phyloP scores from a whole-genome alignment of 805 yeast species.

The Huiozyma sinensis region DNA sequence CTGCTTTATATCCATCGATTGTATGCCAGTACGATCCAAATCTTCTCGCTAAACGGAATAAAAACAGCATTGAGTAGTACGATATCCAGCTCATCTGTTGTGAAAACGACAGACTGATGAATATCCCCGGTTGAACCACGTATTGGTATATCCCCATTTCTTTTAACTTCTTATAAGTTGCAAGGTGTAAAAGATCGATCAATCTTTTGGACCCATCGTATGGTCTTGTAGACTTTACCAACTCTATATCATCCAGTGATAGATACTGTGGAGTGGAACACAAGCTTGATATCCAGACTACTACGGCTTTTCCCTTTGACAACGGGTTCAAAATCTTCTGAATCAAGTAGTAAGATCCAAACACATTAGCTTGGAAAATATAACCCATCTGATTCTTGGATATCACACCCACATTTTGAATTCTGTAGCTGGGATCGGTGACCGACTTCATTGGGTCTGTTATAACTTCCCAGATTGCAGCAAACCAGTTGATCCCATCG shows the following conservation, averaged over 20 bases:
- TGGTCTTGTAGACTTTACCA: slow-evolving; percentile 50
- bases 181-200: slow-evolving; percentile 72
- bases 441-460: slow-evolving; percentile 65
- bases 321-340: slow-evolving; percentile 50
- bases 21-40: slow-evolving; percentile 84
- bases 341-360: slow-evolving; percentile 82
- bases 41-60: slow-evolving; percentile 73
- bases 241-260: slow-evolving; percentile 63
- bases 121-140: slow-evolving; percentile 90
- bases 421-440: slow-evolving; percentile 76
- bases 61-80: slow-evolving; percentile 70
- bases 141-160: slow-evolving; percentile 55
- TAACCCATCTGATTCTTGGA: slow-evolving; percentile 74
- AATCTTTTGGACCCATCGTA: slow-evolving; percentile 89
- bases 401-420: slow-evolving; percentile 67
- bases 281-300: slow-evolving; percentile 78
- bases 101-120: slow-evolving; percentile 70
- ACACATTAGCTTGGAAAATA: slow-evolving; percentile 88
- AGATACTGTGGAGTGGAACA: slow-evolving; percentile 69
- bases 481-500: slow-evolving; percentile 76
- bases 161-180: slow-evolving; percentile 45
- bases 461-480: slow-evolving; percentile 58
- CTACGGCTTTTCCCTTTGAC: slow-evolving; percentile 42
- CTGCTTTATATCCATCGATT: slow-evolving; percentile 79
- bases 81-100: slow-evolving; percentile 67